Evolutionary conservation across 1,284 basidiomycete genomes (phyloP).

Genomic region (Schizophyllum amplum): DNA sequence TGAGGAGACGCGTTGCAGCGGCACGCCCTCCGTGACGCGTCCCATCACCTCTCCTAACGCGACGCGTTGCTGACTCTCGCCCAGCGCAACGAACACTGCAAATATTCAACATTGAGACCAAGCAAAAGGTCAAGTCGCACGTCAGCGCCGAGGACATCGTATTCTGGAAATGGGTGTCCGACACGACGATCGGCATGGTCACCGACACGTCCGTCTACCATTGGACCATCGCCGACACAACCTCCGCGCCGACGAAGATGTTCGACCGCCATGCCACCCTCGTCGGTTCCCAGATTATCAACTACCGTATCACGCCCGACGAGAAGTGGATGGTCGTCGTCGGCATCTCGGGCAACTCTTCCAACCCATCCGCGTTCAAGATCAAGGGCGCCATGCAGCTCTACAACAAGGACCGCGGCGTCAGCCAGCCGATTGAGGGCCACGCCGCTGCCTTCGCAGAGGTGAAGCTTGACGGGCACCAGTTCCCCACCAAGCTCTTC

Average conservation of each 20-base stretch:
- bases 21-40: conserved; percentile 7
- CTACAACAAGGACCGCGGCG: conserved; percentile 87
- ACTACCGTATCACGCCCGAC: conserved; percentile 89
- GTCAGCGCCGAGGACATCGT: conserved; percentile 91
- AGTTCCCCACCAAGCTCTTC: conserved; percentile 85
- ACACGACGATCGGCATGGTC: conserved; percentile 89
- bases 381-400: conserved; percentile 96
- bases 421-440: conserved; percentile 98
- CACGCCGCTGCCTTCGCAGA: conserved; percentile 97
- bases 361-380: conserved; percentile 91
- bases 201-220: conserved; percentile 93
- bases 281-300: conserved; percentile 95
- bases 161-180: conserved; percentile 99
- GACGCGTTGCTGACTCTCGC: conserved; percentile 9
- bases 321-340: conserved; percentile 98
- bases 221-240: conserved; percentile 78
- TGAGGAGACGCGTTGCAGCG: not conserved
- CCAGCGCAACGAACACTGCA: conserved; percentile 91
- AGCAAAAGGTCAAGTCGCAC: conserved; percentile 97
- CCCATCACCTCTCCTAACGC: not conserved
- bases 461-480: conserved; percentile 82
- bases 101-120: conserved; percentile 97
- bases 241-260: conserved; percentile 78
- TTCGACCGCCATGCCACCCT: conserved; percentile 98
- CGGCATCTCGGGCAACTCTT: conserved; percentile 92